phyloP scores from a whole-genome alignment of 805 yeast genomes.

The Zygoascus bituminiphila region DNA sequence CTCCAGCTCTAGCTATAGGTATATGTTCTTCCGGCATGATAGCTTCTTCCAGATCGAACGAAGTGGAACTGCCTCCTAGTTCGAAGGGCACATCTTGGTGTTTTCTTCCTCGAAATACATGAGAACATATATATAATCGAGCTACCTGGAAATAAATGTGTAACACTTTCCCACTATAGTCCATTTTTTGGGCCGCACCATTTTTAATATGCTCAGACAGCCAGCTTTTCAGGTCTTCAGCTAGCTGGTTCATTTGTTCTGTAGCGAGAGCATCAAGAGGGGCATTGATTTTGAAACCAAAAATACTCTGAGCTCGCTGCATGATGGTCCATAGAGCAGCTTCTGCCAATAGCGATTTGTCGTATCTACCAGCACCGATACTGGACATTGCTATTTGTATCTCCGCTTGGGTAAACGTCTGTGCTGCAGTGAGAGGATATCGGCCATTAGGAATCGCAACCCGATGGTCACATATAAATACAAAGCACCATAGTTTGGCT shows the following conservation, averaged over 20 bases:
- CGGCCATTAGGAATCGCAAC: constrained; percentile 8
- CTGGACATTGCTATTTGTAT: neutral
- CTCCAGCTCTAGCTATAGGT: neutral
- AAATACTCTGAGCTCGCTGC: neutral
- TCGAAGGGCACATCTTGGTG: neutral
- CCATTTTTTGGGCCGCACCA: neutral
- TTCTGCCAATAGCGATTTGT: neutral
- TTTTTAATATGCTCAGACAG: neutral
- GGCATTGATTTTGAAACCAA: neutral
- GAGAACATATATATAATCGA: neutral
- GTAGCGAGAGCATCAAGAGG: neutral
- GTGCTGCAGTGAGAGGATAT: constrained; percentile 1
- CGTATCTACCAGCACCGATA: neutral
- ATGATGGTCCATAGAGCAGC: neutral
- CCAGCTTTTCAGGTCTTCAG: neutral
- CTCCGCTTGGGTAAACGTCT: neutral
- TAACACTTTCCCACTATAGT: neutral
- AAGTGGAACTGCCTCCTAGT: too few species aligned
- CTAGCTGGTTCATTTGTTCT: neutral
- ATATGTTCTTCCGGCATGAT: neutral
- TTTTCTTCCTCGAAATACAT: neutral
- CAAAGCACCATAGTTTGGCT: constrained; percentile 6
- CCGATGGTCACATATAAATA: constrained; percentile 9
- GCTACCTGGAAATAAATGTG: neutral
- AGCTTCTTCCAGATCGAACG: neutral